Conservation (phyloP, 306 rosid genomes). For the Cucurbita maxima region DNA sequence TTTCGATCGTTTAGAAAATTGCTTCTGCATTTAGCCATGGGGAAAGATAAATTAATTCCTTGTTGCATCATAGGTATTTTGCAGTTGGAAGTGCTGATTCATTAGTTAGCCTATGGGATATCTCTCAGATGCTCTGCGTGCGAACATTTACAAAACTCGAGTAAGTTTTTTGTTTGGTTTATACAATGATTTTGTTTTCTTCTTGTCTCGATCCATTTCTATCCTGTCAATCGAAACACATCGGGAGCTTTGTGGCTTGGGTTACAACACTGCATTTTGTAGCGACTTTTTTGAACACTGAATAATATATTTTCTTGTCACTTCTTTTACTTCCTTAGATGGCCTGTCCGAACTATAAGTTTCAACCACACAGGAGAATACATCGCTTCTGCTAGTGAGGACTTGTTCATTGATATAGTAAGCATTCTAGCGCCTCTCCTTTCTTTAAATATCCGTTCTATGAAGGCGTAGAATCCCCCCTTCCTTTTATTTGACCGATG, state of each 20-base stretch:
- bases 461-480: not conserved
- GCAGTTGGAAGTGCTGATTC: conserved; percentile 99
- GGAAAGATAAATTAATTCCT: not conserved
- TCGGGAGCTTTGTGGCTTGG: not conserved
- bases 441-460: not conserved
- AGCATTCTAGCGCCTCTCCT: conserved; percentile 10
- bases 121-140: conserved; percentile 93
- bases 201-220: not conserved
- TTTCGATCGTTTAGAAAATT: not conserved
- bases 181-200: not conserved
- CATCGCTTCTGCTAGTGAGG: conserved; percentile 88
- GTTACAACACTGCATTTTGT: not conserved
- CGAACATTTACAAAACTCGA: conserved; percentile 84
- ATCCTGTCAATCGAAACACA: not conserved
- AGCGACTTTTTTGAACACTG: not conserved
- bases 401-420: conserved; percentile 84
- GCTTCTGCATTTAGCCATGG: not conserved
- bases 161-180: conserved; percentile 29
- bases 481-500: not conserved
- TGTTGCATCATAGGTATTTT: conserved; percentile 40
- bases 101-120: conserved; percentile 87
- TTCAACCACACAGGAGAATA: conserved; percentile 80
- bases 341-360: conserved; percentile 93
- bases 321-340: conserved; percentile 29
- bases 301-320: not conserved